Percentiles rank a stretch among this genome's conserved stretches.
These are phyloP conservation scores for Sherardia arvensis DNA, from an alignment of 257 asterid species.

Conservation along the genomic window DNA sequence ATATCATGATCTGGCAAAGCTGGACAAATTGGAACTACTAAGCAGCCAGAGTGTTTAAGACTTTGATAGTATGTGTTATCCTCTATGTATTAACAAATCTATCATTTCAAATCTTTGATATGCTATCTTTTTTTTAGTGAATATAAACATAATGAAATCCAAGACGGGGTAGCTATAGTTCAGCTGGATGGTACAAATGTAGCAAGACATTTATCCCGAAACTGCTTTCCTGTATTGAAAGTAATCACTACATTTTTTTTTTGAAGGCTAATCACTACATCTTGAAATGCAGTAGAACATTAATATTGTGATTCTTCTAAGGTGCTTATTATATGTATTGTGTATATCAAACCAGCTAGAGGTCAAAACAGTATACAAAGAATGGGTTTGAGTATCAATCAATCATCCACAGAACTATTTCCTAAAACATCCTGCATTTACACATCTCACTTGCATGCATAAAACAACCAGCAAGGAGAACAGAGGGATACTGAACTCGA, in stretches of 20 bases:
- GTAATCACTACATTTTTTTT: neutral
- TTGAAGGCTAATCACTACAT: neutral
- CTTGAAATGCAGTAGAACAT: neutral
- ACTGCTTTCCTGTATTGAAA: no score
- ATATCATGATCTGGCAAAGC: no score
- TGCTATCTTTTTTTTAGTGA: no score
- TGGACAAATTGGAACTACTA: neutral
- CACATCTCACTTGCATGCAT: conserved; percentile 20
- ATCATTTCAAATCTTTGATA: no score
- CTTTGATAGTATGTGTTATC: neutral
- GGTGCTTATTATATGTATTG: neutral
- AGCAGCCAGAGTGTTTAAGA: neutral
- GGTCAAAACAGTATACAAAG: conserved; percentile 21
- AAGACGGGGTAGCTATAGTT: no score
- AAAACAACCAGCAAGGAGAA: conserved; percentile 5
- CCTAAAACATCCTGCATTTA: conserved; percentile 25
- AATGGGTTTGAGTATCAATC: conserved; percentile 17
- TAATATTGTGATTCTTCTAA: no score
- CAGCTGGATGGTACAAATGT: no score
- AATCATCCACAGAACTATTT: conserved; percentile 11
- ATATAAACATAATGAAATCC: no score
- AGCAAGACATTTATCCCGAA: no score
- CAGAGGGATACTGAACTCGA: neutral
- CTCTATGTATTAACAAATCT: no score
- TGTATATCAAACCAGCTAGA: neutral